phyloP scores from a whole-genome alignment of 2,329 filamentous ascomycete species.

The Hypoxylon sp. region DNA sequence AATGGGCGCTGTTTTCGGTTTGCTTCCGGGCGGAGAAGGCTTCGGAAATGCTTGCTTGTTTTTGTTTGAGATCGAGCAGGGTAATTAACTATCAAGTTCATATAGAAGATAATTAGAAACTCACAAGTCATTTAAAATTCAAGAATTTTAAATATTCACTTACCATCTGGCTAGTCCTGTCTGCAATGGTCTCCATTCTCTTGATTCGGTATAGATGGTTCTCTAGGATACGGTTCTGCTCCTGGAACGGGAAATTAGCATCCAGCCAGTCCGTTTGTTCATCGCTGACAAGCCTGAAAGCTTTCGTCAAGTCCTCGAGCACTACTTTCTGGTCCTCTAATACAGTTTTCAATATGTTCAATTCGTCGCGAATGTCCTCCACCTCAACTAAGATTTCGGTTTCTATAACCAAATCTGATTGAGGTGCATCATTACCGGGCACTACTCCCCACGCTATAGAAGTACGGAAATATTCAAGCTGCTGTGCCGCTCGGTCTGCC shows the following conservation, averaged over 20 bases:
- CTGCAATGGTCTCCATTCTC: slow-evolving; percentile 9
- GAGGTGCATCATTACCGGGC: neutral
- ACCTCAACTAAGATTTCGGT: slow-evolving; percentile 1
- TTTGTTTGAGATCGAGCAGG: slow-evolving; percentile 6
- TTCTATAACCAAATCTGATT: neutral
- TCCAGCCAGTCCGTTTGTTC: neutral
- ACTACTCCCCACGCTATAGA: neutral
- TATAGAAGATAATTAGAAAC: neutral
- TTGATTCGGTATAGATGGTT: slow-evolving; percentile 8
- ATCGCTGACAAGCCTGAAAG: neutral
- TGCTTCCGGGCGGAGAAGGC: slow-evolving; percentile 3
- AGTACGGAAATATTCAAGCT: slow-evolving; percentile 5
- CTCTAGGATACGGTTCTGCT: neutral
- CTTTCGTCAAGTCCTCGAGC: neutral
- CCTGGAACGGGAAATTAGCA: neutral
- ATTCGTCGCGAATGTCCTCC: slow-evolving; percentile 6
- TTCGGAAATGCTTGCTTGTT: slow-evolving; percentile 5
- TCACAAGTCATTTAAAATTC: neutral
- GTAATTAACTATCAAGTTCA: neutral
- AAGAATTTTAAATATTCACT: neutral
- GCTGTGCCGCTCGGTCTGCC: slow-evolving; percentile 2
- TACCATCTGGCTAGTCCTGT: slow-evolving; percentile 4
- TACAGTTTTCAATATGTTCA: slow-evolving; percentile 1
- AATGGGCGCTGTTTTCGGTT: slow-evolving; percentile 1
- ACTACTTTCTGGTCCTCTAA: slow-evolving; percentile 8